phyloP scores from a whole-genome alignment of 306 rosid genomes.

The Cicer chorassanicum region DNA sequence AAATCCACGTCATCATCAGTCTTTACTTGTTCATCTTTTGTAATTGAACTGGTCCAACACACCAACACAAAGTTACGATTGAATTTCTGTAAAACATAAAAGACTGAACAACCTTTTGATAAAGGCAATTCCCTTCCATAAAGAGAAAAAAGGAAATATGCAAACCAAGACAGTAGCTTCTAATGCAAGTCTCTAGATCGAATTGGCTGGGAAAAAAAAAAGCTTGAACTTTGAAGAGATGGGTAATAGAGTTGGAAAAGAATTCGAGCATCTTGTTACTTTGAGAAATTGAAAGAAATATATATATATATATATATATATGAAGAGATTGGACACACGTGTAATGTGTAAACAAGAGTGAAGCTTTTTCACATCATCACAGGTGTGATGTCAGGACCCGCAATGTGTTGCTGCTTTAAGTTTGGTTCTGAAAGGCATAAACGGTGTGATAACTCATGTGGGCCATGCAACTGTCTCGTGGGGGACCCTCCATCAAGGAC shows the following conservation, averaged over 20 bases:
- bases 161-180: conserved; percentile 26
- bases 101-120: conserved; percentile 18
- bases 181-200: not conserved
- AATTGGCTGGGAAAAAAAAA: conserved; percentile 9
- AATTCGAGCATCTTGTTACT: conserved; percentile 23
- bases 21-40: conserved; percentile 16
- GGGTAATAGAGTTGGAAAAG: not conserved
- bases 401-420: conserved; percentile 52
- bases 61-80: conserved; percentile 30
- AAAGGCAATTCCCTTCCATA: conserved; percentile 24
- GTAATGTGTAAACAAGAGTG: conserved; percentile 37
- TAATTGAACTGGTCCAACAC: conserved; percentile 42
- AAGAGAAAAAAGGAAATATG: conserved; percentile 23
- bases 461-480: conserved; percentile 37
- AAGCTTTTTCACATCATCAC: conserved; percentile 49
- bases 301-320: not conserved
- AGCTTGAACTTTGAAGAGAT: not conserved
- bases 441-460: conserved; percentile 43
- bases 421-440: conserved; percentile 53
- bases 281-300: not conserved
- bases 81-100: not conserved
- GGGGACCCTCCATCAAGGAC: conserved; percentile 51
- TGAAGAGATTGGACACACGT: conserved; percentile 49
- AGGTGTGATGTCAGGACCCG: conserved; percentile 55
- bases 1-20: conserved; percentile 41